These are phyloP conservation scores for Acer negundo DNA, from an alignment of 345 rosid species.

Conservation along the genomic window DNA sequence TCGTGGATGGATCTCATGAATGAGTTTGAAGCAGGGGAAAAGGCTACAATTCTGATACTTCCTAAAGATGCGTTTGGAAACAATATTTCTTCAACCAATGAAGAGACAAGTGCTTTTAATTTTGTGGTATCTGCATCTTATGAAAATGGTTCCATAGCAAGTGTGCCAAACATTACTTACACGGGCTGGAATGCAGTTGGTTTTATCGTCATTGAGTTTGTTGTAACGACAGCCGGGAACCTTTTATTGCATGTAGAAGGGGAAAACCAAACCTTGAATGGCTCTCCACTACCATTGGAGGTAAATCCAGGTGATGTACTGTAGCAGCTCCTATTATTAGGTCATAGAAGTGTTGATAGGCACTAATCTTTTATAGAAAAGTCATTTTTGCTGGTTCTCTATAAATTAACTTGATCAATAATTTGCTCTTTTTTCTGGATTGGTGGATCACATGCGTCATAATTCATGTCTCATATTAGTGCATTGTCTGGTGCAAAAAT, in stretches of 20 bases:
- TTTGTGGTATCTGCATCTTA: constrained; percentile 42
- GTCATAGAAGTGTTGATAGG: not conserved
- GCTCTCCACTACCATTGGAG: constrained; percentile 63
- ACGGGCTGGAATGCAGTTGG: constrained; percentile 61
- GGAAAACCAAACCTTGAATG: constrained; percentile 58
- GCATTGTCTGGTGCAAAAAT: no score
- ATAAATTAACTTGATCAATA: no score
- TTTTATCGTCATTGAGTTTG: constrained; percentile 51
- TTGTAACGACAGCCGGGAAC: constrained; percentile 56
- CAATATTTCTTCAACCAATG: constrained; percentile 45
- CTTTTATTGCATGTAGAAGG: constrained; percentile 53
- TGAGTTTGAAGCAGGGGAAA: constrained; percentile 65
- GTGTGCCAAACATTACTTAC: constrained; percentile 37
- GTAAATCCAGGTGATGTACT: constrained; percentile 73
- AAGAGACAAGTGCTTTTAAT: constrained; percentile 43
- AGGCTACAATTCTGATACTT: constrained; percentile 55
- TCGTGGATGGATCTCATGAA: constrained; percentile 71
- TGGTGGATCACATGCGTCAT: not conserved
- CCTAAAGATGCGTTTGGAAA: constrained; percentile 94
- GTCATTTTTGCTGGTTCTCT: no score
- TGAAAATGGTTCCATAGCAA: constrained; percentile 55
- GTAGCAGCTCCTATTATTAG: not conserved
- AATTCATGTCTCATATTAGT: no score
- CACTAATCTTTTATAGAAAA: not conserved
- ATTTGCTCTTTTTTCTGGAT: not conserved